These are phyloP conservation scores for Colletotrichum brevisporum DNA, from an alignment of 2,329 filamentous ascomycete species.

Conservation along the genomic window DNA sequence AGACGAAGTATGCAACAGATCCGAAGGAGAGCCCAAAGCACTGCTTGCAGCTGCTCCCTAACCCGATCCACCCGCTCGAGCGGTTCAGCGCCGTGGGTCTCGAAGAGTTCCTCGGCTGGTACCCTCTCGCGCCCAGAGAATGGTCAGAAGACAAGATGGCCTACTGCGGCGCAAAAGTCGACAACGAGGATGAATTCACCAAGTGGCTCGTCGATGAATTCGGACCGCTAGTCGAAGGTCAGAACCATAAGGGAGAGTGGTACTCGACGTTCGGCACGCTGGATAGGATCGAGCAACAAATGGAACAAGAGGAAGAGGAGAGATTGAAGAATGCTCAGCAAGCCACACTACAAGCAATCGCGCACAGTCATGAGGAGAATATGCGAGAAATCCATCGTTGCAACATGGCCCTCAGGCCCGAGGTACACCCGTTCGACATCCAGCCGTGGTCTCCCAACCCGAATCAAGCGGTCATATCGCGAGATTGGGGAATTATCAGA, in stretches of 20 bases:
- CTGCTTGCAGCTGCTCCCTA: not conserved
- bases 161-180: not conserved
- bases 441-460: no score
- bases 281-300: not conserved
- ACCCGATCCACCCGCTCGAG: not conserved
- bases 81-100: not conserved
- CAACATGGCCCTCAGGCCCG: no score
- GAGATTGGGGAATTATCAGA: no score
- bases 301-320: not conserved
- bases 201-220: not conserved
- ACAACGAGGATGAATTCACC: not conserved
- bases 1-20: not conserved
- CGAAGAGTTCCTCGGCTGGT: not conserved
- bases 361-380: no score
- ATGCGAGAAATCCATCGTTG: no score
- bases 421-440: no score
- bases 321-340: no score
- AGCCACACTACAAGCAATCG: no score
- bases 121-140: not conserved
- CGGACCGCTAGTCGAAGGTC: not conserved
- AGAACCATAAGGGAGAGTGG: not conserved
- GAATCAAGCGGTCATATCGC: no score
- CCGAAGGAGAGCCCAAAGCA: not conserved
- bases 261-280: not conserved
- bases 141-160: not conserved